A percentile compares a stretch with the other conserved stretches of the same genome.
Evolutionary conservation across 2,329 filamentous ascomycete genomes (phyloP).

Genomic region (Trichoderma semiorbis): DNA sequence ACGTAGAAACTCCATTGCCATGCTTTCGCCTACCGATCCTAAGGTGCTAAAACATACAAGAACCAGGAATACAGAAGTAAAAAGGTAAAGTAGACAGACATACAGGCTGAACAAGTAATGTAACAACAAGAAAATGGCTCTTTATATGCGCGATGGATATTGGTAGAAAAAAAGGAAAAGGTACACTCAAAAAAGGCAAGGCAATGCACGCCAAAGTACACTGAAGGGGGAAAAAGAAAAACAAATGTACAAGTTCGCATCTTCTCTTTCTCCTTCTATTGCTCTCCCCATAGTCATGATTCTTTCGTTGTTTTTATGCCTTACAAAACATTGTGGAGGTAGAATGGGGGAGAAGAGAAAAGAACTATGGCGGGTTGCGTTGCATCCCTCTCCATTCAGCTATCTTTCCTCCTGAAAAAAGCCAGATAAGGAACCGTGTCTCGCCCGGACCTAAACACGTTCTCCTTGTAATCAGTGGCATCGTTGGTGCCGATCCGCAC

Average conservation of each 20-base stretch:
- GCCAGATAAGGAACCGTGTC: slow-evolving; percentile 46
- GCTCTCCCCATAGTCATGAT: not conserved
- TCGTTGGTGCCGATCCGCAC: slow-evolving; percentile 41
- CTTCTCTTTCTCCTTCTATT: not conserved
- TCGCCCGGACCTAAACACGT: slow-evolving; percentile 38
- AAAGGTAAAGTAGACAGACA: not conserved
- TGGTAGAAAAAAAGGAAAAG: not conserved
- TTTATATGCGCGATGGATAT: not conserved
- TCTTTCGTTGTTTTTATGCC: not conserved
- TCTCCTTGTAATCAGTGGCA: slow-evolving; percentile 34
- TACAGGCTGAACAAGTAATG: not conserved
- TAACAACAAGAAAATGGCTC: not conserved
- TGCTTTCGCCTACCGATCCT: slow-evolving; percentile 5
- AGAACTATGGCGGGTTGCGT: too few relatives aligned
- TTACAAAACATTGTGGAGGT: not conserved
- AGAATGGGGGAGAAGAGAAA: not conserved
- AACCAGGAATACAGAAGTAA: not conserved
- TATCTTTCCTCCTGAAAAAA: slow-evolving; percentile 41
- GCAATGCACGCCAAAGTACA: not conserved
- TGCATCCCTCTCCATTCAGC: not conserved
- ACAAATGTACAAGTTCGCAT: not conserved
- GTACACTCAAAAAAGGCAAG: not conserved
- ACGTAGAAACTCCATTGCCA: slow-evolving; percentile 15
- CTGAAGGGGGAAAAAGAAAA: not conserved
- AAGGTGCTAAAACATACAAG: not conserved